Conservation (phyloP, 2,329 filamentous ascomycete species). For the Waltergamsia citrina region DNA sequence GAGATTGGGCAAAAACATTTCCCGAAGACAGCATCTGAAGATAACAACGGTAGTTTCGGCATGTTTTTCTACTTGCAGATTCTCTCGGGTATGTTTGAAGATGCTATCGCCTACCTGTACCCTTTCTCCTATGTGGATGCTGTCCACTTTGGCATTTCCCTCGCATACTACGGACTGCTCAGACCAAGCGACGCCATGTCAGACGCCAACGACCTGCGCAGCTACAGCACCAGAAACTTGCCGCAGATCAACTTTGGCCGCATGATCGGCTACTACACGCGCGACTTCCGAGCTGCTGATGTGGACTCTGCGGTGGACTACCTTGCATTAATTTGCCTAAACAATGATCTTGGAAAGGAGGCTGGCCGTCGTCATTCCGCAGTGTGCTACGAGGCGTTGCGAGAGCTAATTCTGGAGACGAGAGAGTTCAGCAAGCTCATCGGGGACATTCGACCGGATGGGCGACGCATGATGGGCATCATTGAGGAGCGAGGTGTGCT, state of each 20-base stretch:
- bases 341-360: constrained; percentile 69
- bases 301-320: constrained; percentile 90
- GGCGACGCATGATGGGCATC: constrained; percentile 72
- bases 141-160: constrained; percentile 85
- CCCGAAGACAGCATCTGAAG: constrained; percentile 68
- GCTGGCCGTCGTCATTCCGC: constrained; percentile 67
- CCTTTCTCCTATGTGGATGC: constrained; percentile 86
- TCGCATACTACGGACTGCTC: constrained; percentile 83
- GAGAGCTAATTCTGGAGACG: constrained; percentile 92
- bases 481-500: constrained; percentile 79
- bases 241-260: constrained; percentile 90
- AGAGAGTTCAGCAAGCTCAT: constrained; percentile 90
- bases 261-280: constrained; percentile 90
- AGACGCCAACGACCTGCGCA: constrained; percentile 61
- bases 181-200: constrained; percentile 75
- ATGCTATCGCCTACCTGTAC: constrained; percentile 86
- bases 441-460: constrained; percentile 82
- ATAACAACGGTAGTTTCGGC: constrained; percentile 64
- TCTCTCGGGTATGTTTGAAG: constrained; percentile 86
- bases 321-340: constrained; percentile 82
- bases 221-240: constrained; percentile 55
- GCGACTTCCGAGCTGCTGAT: constrained; percentile 87
- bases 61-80: constrained; percentile 93
- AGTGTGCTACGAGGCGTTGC: constrained; percentile 85
- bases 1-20: constrained; percentile 93